Conservation (phyloP, 2,329 filamentous ascomycete genomes). For the Fusarium subtropicale region DNA sequence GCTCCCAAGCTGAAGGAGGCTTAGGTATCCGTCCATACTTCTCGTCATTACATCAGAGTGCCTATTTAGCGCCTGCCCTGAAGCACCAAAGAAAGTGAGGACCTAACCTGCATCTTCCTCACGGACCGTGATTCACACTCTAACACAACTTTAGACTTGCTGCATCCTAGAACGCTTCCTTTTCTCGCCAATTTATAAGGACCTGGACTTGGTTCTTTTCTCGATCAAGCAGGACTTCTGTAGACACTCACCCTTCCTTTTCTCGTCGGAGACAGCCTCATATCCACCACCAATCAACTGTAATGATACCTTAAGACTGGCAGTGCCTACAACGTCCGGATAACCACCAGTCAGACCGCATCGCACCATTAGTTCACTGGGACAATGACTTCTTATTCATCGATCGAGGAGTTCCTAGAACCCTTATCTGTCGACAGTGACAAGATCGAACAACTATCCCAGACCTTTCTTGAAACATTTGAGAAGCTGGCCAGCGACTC, state of each 20-base stretch:
- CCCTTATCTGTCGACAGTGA: constrained; percentile 63
- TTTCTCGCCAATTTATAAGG: not conserved
- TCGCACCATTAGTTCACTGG: not conserved
- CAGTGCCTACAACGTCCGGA: not conserved
- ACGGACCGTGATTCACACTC: constrained; percentile 16
- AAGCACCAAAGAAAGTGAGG: constrained; percentile 8
- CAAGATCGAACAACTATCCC: constrained; percentile 60
- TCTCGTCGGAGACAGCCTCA: not conserved
- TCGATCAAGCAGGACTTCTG: not conserved
- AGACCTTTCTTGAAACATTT: constrained; percentile 61
- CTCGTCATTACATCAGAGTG: constrained; percentile 14
- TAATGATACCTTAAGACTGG: constrained; percentile 29
- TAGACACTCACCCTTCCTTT: not conserved
- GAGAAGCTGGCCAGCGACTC: constrained; percentile 63
- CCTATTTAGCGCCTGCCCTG: constrained; percentile 17
- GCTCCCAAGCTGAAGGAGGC: not conserved
- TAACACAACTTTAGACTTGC: constrained; percentile 11
- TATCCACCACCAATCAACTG: constrained; percentile 5
- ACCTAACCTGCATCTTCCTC: constrained; percentile 17
- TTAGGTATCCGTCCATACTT: not conserved
- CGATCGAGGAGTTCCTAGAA: constrained; percentile 60
- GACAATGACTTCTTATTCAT: constrained; percentile 35
- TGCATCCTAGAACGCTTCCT: constrained; percentile 5
- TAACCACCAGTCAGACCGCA: not conserved
- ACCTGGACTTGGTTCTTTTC: not conserved